Conservation (phyloP, 257 asterid species). For the Lantana camara region DNA sequence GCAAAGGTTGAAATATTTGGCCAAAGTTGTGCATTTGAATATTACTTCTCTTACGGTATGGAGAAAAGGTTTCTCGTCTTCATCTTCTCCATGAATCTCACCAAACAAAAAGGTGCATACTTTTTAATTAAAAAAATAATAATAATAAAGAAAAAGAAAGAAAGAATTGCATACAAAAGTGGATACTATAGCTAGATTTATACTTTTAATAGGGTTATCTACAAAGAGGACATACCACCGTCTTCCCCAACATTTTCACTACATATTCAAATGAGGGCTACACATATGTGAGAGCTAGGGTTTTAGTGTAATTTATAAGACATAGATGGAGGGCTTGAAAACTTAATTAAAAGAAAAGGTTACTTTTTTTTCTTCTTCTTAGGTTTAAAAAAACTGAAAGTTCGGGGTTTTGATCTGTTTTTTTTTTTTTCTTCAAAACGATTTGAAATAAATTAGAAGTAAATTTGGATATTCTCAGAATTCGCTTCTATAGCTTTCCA, state of each 20-base stretch:
- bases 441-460: too few species aligned
- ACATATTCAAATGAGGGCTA: too few species aligned
- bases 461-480: too few species aligned
- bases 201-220: slow-evolving; percentile 23
- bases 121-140: not conserved
- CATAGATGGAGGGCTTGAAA: too few species aligned
- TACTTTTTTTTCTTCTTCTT: too few species aligned
- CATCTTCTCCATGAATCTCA: slow-evolving; percentile 20
- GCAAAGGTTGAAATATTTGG: slow-evolving; percentile 16
- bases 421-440: too few species aligned
- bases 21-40: not conserved
- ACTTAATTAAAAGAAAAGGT: too few species aligned
- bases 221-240: slow-evolving; percentile 34
- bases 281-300: too few species aligned
- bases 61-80: slow-evolving; percentile 39
- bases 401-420: too few species aligned
- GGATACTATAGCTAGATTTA: slow-evolving; percentile 43
- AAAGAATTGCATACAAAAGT: slow-evolving; percentile 29
- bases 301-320: too few species aligned
- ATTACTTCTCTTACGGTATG: slow-evolving; percentile 18
- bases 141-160: not conserved
- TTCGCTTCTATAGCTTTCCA: too few species aligned
- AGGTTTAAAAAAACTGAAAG: too few species aligned
- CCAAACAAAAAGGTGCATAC: slow-evolving; percentile 30
- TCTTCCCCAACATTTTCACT: slow-evolving; percentile 27